phyloP scores from a whole-genome alignment of 306 rosid species.

The cucumber (Cucumis sativus) region DNA sequence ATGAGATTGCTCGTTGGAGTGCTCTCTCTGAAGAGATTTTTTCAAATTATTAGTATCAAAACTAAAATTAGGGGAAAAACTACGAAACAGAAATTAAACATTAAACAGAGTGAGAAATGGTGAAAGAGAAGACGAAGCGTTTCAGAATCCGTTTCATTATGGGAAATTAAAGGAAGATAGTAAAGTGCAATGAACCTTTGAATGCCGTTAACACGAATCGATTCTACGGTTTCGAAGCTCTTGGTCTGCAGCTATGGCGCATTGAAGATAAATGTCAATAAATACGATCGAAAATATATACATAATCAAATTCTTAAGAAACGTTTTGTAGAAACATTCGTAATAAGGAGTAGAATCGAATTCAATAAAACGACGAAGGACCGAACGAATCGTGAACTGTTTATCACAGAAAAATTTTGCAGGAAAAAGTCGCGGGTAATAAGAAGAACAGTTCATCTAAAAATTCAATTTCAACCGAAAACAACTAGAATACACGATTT shows the following conservation, averaged over 20 bases:
- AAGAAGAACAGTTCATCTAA: not conserved
- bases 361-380: not conserved
- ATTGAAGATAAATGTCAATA: conserved; percentile 15
- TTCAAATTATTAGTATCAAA: not conserved
- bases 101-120: not conserved
- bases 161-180: conserved; percentile 8
- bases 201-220: conserved; percentile 22
- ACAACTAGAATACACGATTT: not conserved
- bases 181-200: conserved; percentile 31
- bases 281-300: not conserved
- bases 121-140: conserved; percentile 5
- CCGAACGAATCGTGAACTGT: not conserved
- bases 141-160: conserved; percentile 6
- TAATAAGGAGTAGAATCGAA: not conserved
- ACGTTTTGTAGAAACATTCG: not conserved
- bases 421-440: not conserved
- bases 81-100: not conserved
- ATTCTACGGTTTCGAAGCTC: conserved; percentile 39
- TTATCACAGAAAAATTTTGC: not conserved
- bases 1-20: conserved; percentile 30
- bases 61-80: not conserved
- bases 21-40: conserved; percentile 16
- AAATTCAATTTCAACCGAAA: not conserved
- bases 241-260: conserved; percentile 25
- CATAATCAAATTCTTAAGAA: not conserved